phyloP scores from a whole-genome alignment of 1,284 basidiomycete genomes.

The Trametes polyzona region DNA sequence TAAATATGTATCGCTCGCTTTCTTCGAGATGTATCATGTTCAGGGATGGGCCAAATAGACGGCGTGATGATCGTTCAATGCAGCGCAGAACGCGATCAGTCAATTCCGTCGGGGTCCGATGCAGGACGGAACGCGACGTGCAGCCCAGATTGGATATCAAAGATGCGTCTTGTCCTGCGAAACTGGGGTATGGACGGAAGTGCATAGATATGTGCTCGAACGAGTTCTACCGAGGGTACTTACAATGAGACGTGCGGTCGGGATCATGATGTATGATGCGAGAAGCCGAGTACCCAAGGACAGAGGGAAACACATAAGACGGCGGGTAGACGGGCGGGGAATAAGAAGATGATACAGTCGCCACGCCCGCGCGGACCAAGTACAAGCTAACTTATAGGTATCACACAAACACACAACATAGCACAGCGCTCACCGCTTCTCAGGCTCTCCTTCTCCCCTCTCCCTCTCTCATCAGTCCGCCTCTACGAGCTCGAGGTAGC shows the following conservation, averaged over 20 bases:
- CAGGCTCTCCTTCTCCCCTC: neutral
- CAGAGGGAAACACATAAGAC: neutral
- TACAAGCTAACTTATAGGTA: constrained; percentile 15
- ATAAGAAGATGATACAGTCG: constrained; percentile 16
- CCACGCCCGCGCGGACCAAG: constrained; percentile 26
- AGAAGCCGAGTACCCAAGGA: neutral
- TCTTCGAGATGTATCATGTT: no score
- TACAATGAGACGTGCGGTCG: neutral
- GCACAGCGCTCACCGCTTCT: constrained; percentile 7
- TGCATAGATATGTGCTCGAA: constrained; percentile 9
- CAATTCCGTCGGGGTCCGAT: neutral
- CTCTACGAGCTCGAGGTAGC: constrained; percentile 60
- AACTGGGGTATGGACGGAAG: constrained; percentile 6
- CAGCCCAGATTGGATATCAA: neutral
- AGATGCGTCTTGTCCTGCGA: constrained; percentile 5
- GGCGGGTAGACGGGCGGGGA: neutral
- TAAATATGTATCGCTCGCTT: no score
- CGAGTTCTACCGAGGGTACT: neutral
- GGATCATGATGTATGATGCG: constrained; percentile 8
- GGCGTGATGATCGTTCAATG: no score
- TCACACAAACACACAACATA: constrained; percentile 11
- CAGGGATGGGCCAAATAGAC: no score
- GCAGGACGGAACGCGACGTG: neutral
- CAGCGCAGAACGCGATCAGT: no score
- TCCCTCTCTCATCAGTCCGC: constrained; percentile 20